These are phyloP conservation scores for Cystobasidium tubakii DNA, from an alignment of 768 basidiomycete species.

Conservation along the genomic window DNA sequence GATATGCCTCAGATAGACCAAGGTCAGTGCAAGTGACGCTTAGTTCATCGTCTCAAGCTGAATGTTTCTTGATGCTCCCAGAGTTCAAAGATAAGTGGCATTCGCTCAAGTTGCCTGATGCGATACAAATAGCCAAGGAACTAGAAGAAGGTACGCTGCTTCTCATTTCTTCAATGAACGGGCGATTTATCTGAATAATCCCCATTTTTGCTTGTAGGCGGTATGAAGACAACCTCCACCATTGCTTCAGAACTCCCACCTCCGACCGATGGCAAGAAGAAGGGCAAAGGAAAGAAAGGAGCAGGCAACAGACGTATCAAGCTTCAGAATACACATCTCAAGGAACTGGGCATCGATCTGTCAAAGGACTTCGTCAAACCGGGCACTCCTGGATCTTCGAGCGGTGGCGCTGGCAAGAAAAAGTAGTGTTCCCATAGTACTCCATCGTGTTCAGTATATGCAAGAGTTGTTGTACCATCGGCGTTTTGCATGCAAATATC, in stretches of 20 bases:
- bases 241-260: slow-evolving; percentile 63
- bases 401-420: background rate
- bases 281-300: slow-evolving; percentile 74
- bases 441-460: background rate
- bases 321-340: slow-evolving; percentile 83
- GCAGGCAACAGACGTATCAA: slow-evolving; percentile 67
- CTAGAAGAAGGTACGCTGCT: slow-evolving; percentile 61
- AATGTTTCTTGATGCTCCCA: slow-evolving; percentile 47
- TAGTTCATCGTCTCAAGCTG: background rate
- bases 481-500: background rate
- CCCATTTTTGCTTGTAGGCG: background rate
- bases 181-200: no score
- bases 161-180: slow-evolving; percentile 37
- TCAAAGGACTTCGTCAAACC: slow-evolving; percentile 53
- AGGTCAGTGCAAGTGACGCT: no score
- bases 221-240: slow-evolving; percentile 25
- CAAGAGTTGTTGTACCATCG: background rate
- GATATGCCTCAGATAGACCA: slow-evolving; percentile 59
- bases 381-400: background rate
- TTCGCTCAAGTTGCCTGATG: slow-evolving; percentile 72
- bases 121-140: slow-evolving; percentile 71
- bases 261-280: slow-evolving; percentile 56
- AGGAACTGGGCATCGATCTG: slow-evolving; percentile 71
- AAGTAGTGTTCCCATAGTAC: background rate
- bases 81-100: slow-evolving; percentile 88